Evolutionary conservation across 768 basidiomycete genomes (phyloP), one percentile per base, ranked within the genome.

Genomic region (Boletus rufocinnamomeus): DNA sequence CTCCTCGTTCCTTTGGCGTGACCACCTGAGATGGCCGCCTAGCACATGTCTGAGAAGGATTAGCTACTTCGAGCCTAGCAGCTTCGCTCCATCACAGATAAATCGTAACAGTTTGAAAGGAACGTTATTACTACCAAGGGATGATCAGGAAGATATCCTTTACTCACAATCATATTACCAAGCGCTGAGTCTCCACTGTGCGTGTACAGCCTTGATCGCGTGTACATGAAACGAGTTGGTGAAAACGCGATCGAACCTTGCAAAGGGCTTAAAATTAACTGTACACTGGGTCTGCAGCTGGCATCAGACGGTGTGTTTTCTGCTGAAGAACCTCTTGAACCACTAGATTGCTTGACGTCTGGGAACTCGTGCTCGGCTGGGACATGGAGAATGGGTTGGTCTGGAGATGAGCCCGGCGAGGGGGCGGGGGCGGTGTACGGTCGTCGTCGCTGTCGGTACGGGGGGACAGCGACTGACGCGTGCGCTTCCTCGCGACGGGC

Each of bases 351-450:
- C n/a, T n/a, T n/a, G n/a, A n/a, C n/a, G n/a, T 82, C 83, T 16
- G 72, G 58, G 19, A 78, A 69, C 61, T 64, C 73, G 30, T 73
- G 66, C 43, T 76, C 74, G 6, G 60, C 52, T 21, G 62, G 40
- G 6, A 53, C 50, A 34, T 72, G 58, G 47, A 65, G 59, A 6
- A 61, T 34, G 46, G 50, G 35, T 17, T 48, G 52, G 25, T 64
- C 65, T 10, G 35, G 48, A 5, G 68, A 57, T 1, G 45, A n/a
- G n/a, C 25, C 28, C 46, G 25, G 7, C 27, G 44, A 1, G 57
- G 67, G 2, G 58, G 66, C 6, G 59, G 61, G 19, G 54, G 66
- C 2, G 30, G 51, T 0, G 56, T 23, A 6, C 59, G 61, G 21
- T 52, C 52, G 50, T 51, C 58, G 44, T 68, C 68, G 66, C 57